Evolutionary conservation across 768 basidiomycete genomes (phyloP), one percentile per base, ranked within the genome.

Genomic region (Tricholoma sp.): DNA sequence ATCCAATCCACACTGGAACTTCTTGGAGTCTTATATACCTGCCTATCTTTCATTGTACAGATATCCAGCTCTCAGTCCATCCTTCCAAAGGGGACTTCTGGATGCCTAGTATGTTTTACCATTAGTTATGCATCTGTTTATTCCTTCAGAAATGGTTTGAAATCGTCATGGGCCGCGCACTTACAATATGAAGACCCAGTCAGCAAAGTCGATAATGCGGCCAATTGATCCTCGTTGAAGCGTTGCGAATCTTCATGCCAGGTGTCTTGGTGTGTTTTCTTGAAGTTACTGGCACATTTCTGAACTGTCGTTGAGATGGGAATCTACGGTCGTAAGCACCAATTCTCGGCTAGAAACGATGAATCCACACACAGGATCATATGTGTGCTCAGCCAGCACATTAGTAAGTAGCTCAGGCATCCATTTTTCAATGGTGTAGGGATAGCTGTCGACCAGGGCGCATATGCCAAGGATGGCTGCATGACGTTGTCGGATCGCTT

Each of bases 401-500:
- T 82, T 85, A 37, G 89, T 87, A 59, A 95, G 73, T 45, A 97
- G 79, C 49, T 86, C 84, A 0, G 94, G 91, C 82, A 96, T 86
- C 89, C 94, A 98, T 60, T 86, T 84, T 66, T 96, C 96, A 12
- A 98, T 88, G 1, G 94, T 94, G 72, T 97, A 97, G 0, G 96
- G 96, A 69, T 90, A 96, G 57, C 94, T 95, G 64, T 95, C 91
- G 32, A 98, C 84, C 31, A 98, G 76, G 5, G 96, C 92, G 61
- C 91, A 92, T 45, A 95, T 85, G n/a, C 96, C 96, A 50, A 98
- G 79, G 57, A 98, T 89, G 1, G 94, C 94, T 22, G 91, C 90
- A 70, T 97, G 94, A 21, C 91, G 82, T 66, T 88, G 83, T 24
- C 91, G 83, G 12, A 95, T 74, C 6, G 87, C 83, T 47, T 77